Base-by-base conservation (phyloP, 2,329 filamentous ascomycete genomes). In the Apiospora rasikravindrae region DNA sequence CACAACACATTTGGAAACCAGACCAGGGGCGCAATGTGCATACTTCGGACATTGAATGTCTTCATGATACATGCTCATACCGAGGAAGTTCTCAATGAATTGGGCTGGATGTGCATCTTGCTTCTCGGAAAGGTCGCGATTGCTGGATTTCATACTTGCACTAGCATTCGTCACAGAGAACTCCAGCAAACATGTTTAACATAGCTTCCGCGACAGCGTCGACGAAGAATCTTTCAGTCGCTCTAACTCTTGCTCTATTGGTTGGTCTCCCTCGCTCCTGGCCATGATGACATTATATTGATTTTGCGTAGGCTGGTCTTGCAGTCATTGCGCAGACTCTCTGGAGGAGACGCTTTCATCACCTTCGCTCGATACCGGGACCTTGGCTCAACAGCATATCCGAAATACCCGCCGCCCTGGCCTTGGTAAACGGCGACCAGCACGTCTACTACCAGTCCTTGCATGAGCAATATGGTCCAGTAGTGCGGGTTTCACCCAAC, bases 391-490 rank as follows among this genome's bases (percentile, higher is more conserved):
- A 77, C 67, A 76, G 75, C 42, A 33, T 80, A 14, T 76, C 77
- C 33, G 73, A 75, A 11, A 29, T 79, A 4, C 78, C 77, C 16
- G 75, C 75, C 0, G 75, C 73, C 40, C 64, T 73, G 22, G 71
- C 72, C n/a, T 69, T 80, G 45, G 66, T 77, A n/a, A 71, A 69
- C 37, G 78, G 78, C 0, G 73, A 76, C 11, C 76, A 79, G 49
- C 77, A 79, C 37, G 22, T 72, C 19, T 77, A 77, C 44, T 76
- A 78, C 70, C 72, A 71, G 66, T 70, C 69, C 37, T 70, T 79
- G 24, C 78, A 80, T 70, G 74, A 79, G n/a, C 73, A 74, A 74
- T 77, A 78, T 26, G 77, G 78, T 73, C 74, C 77, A 0, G 78
- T 78, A 10, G 77, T 80, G 11, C 73, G 77, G 8, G 74, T 78